phyloP scores from a whole-genome alignment of 164 flowering plant genomes.

The Houttuynia cordata region DNA sequence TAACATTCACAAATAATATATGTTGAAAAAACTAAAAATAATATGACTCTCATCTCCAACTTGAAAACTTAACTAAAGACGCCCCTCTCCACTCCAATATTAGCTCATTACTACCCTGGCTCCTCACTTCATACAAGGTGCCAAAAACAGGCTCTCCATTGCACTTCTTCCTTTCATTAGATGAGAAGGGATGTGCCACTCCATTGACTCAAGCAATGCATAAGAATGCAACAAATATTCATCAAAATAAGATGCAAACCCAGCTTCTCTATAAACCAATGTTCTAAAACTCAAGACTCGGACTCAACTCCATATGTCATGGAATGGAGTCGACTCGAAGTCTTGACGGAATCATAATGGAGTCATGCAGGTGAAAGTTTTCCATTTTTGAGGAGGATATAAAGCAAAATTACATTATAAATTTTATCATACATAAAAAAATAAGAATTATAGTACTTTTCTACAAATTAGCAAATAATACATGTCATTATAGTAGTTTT shows the following conservation, averaged over 20 bases:
- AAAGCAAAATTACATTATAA: too few relatives aligned
- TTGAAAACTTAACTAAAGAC: slow-evolving; percentile 27
- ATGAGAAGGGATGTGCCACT: slow-evolving; percentile 19
- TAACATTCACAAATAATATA: not conserved
- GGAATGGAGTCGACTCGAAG: too few relatives aligned
- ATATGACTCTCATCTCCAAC: slow-evolving; percentile 22
- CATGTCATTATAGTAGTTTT: too few relatives aligned
- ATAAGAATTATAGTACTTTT: too few relatives aligned
- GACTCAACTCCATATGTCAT: too few relatives aligned
- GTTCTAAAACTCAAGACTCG: too few relatives aligned
- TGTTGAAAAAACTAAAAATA: not conserved
- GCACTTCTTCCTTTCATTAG: slow-evolving; percentile 28
- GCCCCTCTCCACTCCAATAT: slow-evolving; percentile 29
- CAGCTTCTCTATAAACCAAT: too few relatives aligned
- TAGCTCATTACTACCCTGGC: slow-evolving; percentile 20
- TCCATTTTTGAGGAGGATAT: too few relatives aligned
- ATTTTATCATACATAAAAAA: too few relatives aligned
- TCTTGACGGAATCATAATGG: too few relatives aligned
- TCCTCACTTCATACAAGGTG: slow-evolving; percentile 21
- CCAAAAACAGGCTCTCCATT: slow-evolving; percentile 25
- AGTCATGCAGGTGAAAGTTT: too few relatives aligned
- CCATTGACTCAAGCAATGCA: slow-evolving; percentile 26
- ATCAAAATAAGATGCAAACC: slow-evolving; percentile 20
- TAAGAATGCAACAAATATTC: slow-evolving; percentile 12
- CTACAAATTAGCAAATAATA: too few relatives aligned